phyloP scores from a whole-genome alignment of 2,329 filamentous ascomycete genomes.

The Westerdykella sp. region DNA sequence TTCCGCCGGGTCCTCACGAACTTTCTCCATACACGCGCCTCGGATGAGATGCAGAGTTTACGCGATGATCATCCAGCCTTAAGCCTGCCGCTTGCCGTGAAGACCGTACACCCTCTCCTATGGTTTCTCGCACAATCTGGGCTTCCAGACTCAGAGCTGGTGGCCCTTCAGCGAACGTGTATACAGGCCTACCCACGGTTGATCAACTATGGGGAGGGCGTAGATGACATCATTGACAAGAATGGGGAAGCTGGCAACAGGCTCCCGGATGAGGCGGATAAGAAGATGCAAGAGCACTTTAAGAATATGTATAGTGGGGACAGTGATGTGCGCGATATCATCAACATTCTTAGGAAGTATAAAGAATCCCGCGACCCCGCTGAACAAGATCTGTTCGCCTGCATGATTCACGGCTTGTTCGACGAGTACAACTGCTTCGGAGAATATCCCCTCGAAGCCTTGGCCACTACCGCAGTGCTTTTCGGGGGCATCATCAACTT shows the following conservation, averaged over 20 bases:
- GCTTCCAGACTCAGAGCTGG: constrained; percentile 62
- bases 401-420: constrained; percentile 97
- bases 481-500: constrained; percentile 96
- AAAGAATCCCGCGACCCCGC: constrained; percentile 78
- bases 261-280: constrained; percentile 71
- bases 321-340: constrained; percentile 76
- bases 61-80: constrained; percentile 60
- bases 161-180: constrained; percentile 75
- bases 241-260: constrained; percentile 78
- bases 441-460: constrained; percentile 90
- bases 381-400: constrained; percentile 92
- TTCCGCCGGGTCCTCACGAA: constrained; percentile 68
- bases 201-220: constrained; percentile 93
- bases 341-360: constrained; percentile 76
- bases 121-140: constrained; percentile 60
- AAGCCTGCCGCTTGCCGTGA: constrained; percentile 72
- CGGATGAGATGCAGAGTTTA: constrained; percentile 70
- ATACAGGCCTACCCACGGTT: constrained; percentile 88
- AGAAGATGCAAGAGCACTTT: constrained; percentile 94
- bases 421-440: constrained; percentile 95
- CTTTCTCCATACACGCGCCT: constrained; percentile 78
- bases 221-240: constrained; percentile 81
- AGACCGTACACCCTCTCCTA: constrained; percentile 75
- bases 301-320: constrained; percentile 97
- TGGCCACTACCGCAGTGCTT: constrained; percentile 91